Evolutionary conservation across 306 rosid genomes (phyloP).

Genomic region (Corylus heterophylla): DNA sequence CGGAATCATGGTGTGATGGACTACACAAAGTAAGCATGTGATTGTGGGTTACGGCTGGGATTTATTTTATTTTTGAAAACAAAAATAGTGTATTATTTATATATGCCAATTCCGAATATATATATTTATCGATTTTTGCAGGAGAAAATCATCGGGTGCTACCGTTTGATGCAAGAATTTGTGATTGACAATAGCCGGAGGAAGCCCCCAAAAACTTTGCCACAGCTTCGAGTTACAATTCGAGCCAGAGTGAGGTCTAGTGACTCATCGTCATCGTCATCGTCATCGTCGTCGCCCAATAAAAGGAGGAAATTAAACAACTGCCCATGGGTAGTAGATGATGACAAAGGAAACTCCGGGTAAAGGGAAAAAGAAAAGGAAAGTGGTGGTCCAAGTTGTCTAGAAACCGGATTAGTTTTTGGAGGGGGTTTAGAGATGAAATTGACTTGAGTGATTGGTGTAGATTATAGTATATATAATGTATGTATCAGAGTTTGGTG

Average conservation of each 20-base stretch:
- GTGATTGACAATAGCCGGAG: constrained; percentile 48
- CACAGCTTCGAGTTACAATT: constrained; percentile 65
- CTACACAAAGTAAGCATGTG: constrained; percentile 74
- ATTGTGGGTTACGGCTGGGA: constrained; percentile 2
- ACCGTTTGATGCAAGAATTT: constrained; percentile 70
- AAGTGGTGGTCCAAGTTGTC: constrained; percentile 58
- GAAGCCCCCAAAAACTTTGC: constrained; percentile 51
- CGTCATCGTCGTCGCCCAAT: constrained; percentile 42
- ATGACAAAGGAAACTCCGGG: constrained; percentile 70
- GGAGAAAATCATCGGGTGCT: constrained; percentile 87
- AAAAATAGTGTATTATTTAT: too few species aligned
- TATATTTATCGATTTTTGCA: constrained; percentile 32
- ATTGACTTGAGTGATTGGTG: constrained; percentile 57
- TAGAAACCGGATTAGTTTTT: constrained; percentile 61
- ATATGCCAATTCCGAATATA: constrained; percentile 3
- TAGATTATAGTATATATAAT: constrained; percentile 46
- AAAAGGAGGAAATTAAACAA: constrained; percentile 83
- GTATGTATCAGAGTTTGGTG: constrained; percentile 52
- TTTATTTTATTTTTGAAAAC: too few species aligned
- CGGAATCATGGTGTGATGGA: constrained; percentile 94
- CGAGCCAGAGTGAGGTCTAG: constrained; percentile 54
- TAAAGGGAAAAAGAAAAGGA: constrained; percentile 28
- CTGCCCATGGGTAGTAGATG: constrained; percentile 69
- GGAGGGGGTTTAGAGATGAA: constrained; percentile 54
- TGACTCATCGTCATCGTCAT: constrained; percentile 43